These are phyloP conservation scores for Hymenoscyphus fructigenus DNA, from an alignment of 2,329 filamentous ascomycete genomes.

Conservation along the genomic window DNA sequence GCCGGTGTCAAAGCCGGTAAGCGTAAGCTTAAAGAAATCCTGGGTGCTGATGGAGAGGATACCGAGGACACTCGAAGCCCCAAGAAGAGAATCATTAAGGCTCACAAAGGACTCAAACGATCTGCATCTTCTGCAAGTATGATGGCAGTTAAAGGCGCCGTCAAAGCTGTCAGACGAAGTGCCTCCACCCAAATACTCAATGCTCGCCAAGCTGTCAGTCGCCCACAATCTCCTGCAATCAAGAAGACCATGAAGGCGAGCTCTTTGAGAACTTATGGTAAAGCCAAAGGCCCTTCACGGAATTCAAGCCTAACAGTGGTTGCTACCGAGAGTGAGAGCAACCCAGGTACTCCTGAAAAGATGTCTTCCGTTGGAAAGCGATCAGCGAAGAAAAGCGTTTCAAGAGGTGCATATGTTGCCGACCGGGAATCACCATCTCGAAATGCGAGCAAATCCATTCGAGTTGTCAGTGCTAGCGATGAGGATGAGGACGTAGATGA, in stretches of 20 bases:
- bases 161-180: constrained; percentile 42
- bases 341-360: constrained; percentile 12
- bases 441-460: constrained; percentile 25
- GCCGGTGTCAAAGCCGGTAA: constrained; percentile 49
- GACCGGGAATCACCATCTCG: constrained; percentile 15
- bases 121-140: constrained; percentile 36
- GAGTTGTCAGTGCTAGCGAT: constrained; percentile 22
- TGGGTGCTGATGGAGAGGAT: constrained; percentile 38
- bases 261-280: constrained; percentile 31
- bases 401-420: constrained; percentile 19
- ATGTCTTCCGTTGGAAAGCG: constrained; percentile 17
- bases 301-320: constrained; percentile 30
- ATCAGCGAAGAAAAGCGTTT: constrained; percentile 19
- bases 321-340: background rate
- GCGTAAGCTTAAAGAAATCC: constrained; percentile 55
- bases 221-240: constrained; percentile 18
- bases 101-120: constrained; percentile 39
- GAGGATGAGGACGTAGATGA: background rate
- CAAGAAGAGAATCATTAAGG: constrained; percentile 51
- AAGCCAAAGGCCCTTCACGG: constrained; percentile 26
- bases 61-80: constrained; percentile 24
- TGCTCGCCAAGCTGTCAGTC: constrained; percentile 21
- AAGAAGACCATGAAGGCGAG: constrained; percentile 27
- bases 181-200: constrained; percentile 34
- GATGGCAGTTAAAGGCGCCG: constrained; percentile 39